Evolutionary conservation across 2,329 filamentous ascomycete genomes (phyloP), one percentile per base, ranked within the genome.

Genomic region (Cucurbitaria berberidis): DNA sequence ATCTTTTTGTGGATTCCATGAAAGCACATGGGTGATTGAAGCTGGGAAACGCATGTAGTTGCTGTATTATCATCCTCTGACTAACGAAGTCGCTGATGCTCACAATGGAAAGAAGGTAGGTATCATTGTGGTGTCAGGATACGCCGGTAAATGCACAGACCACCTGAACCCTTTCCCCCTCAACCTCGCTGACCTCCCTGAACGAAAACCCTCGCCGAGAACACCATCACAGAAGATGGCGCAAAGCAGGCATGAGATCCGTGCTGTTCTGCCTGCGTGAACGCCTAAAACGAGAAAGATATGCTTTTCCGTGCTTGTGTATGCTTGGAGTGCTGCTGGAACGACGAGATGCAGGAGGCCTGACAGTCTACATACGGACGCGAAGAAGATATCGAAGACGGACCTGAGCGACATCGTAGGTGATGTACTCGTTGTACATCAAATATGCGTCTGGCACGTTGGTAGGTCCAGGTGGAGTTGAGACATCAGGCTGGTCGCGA

Each of bases 401-500:
- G 29, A 91, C 82, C 70, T 91, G 89, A 0, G 86, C 79, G 3
- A 89, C 77, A 59, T 91, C 82, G 64, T 91, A 91, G 45, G 81
- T 81, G 56, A 91, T 90, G 71, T 86, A 91, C 76, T 91, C 89
- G 67, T 91, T 91, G 76, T 91, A 91, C 44, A 76, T 70, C 19
- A 91, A 77, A 24, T 70, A 74, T 0, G 84, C 80, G 10, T 73
- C 65, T 0, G 58, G 27, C 0, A 84, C 69, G 0, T 78, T 74
- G 0, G 84, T 88, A 1, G 72, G 48, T 0, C 80, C 81, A 0
- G 84, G 83, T 7, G 59, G 68, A 2, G 76, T 68, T 2, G 56
- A 53, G 8, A 68, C 61, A 43, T 72, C 68, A 11, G 68, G 68
- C 68, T 70, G 35, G 32, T 7, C 32, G 5, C 13, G 40, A 24